Conservation (phyloP, 2,329 filamentous ascomycete species). For the Cryphonectria naterciae region DNA sequence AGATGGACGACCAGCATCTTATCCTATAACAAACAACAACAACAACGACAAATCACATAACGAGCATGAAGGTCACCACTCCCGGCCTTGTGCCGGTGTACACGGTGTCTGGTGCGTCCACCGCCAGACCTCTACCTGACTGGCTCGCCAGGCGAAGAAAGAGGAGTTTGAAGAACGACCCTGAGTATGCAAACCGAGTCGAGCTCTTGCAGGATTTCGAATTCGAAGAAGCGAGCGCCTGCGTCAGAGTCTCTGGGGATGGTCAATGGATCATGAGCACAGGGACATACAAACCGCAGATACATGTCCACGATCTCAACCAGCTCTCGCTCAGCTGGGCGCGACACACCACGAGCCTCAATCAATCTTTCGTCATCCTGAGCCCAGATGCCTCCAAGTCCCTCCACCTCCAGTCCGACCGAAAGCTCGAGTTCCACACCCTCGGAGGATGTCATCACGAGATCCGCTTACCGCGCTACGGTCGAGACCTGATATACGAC, state of each 20-base stretch:
- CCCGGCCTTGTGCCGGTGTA: slow-evolving; percentile 86
- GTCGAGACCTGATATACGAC: slow-evolving; percentile 86
- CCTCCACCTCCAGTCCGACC: slow-evolving; percentile 88
- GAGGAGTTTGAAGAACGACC: slow-evolving; percentile 86
- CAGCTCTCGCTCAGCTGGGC: slow-evolving; percentile 93
- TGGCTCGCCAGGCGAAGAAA: slow-evolving; percentile 93
- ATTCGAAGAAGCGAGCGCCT: slow-evolving; percentile 93
- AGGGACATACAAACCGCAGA: slow-evolving; percentile 75
- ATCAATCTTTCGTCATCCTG: slow-evolving; percentile 87
- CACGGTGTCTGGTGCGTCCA: slow-evolving; percentile 89
- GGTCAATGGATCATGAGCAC: slow-evolving; percentile 98
- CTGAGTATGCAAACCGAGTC: slow-evolving; percentile 90
- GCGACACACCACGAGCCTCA: slow-evolving; percentile 88
- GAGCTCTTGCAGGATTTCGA: slow-evolving; percentile 97
- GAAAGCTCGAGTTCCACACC: slow-evolving; percentile 91
- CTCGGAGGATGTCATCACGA: slow-evolving; percentile 85
- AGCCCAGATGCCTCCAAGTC: slow-evolving; percentile 94
- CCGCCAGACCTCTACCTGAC: slow-evolving; percentile 85
- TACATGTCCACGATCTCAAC: slow-evolving; percentile 93
- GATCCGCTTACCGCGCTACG: slow-evolving; percentile 89
- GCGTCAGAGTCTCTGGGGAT: slow-evolving; percentile 89
- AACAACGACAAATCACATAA: not conserved
- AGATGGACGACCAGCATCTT: slow-evolving; percentile 2
- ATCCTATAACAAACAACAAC: not conserved
- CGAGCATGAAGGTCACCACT: slow-evolving; percentile 77